phyloP scores from a whole-genome alignment of 495 filamentous ascomycete genomes.

The Neurospora cerealis region DNA sequence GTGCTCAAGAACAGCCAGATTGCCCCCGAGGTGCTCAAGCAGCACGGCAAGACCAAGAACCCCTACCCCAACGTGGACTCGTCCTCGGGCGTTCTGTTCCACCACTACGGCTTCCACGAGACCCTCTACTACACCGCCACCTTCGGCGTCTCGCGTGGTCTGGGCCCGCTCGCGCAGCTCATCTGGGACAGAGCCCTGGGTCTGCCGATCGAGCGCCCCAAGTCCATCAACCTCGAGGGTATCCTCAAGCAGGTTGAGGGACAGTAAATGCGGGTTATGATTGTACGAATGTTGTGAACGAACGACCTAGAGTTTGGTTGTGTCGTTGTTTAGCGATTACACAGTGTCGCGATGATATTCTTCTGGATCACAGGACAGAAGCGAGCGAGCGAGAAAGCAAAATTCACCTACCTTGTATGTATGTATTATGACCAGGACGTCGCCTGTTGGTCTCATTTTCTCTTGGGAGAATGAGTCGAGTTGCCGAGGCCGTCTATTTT shows the following conservation, averaged over 20 bases:
- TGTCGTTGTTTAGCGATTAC: not conserved
- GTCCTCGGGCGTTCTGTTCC: slow-evolving; percentile 84
- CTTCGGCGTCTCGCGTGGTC: slow-evolving; percentile 84
- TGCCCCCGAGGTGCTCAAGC: slow-evolving; percentile 74
- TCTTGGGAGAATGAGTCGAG: not conserved
- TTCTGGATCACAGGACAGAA: not conserved
- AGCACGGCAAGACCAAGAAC: slow-evolving; percentile 99
- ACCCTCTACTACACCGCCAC: slow-evolving; percentile 97
- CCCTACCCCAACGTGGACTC: slow-evolving; percentile 94
- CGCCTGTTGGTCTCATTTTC: not conserved
- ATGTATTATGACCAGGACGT: not conserved
- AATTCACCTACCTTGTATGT: not conserved
- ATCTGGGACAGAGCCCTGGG: slow-evolving; percentile 95
- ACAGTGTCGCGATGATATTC: not conserved
- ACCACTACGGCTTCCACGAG: slow-evolving; percentile 94
- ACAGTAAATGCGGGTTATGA: slow-evolving; percentile 7
- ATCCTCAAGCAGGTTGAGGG: slow-evolving; percentile 51
- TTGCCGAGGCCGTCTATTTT: not conserved
- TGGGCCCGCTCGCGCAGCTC: slow-evolving; percentile 86
- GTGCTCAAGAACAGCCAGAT: slow-evolving; percentile 73
- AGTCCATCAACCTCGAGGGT: slow-evolving; percentile 88
- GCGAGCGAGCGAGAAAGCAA: not conserved
- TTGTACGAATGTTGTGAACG: not conserved
- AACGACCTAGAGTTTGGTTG: not conserved
- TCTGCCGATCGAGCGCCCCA: slow-evolving; percentile 94